Conservation (phyloP, 2,329 filamentous ascomycete species). For the Hypoxylon sp. region DNA sequence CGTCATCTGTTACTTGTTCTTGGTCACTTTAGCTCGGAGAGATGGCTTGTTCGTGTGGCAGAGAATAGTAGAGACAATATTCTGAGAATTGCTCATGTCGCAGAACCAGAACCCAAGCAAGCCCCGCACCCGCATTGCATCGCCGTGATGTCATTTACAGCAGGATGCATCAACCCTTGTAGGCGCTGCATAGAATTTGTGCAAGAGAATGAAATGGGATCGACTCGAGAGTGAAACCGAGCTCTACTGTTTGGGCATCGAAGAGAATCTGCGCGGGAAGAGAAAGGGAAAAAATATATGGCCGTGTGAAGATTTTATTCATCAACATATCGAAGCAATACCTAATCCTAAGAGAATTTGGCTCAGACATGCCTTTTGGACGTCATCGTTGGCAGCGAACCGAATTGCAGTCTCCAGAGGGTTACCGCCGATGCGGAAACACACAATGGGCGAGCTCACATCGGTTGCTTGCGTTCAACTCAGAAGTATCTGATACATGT, state of each 20-base stretch:
- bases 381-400: constrained; percentile 54
- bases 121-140: constrained; percentile 26
- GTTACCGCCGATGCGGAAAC: constrained; percentile 60
- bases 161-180: constrained; percentile 7
- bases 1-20: neutral
- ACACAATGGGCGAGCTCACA: constrained; percentile 47
- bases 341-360: constrained; percentile 29
- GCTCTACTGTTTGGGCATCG: neutral
- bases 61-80: neutral
- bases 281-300: neutral
- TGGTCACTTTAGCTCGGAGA: neutral
- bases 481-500: constrained; percentile 74
- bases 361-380: constrained; percentile 74
- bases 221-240: neutral
- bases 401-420: constrained; percentile 45
- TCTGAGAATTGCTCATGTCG: neutral
- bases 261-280: neutral
- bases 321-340: neutral
- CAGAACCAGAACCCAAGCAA: neutral
- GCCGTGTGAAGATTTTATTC: neutral
- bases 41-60: no score
- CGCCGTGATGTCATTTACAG: constrained; percentile 30
- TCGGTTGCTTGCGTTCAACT: constrained; percentile 51
- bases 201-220: neutral
- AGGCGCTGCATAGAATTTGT: neutral